Conservation (phyloP, 2,329 filamentous ascomycete genomes). For the Diaporthe humulicola region DNA sequence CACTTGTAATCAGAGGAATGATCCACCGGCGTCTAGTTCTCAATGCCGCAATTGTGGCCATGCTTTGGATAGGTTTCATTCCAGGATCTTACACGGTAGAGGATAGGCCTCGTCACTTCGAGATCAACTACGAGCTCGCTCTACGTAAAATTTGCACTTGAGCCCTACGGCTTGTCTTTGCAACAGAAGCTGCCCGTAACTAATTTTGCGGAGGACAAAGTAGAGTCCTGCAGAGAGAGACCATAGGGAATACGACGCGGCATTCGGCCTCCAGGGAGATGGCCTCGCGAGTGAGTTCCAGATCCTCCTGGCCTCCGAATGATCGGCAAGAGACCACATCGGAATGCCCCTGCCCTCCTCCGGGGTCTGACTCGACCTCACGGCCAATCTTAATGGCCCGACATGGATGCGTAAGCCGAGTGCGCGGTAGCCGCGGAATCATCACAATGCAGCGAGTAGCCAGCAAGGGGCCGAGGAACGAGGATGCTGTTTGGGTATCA, state of each 20-base stretch:
- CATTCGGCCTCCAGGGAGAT: neutral
- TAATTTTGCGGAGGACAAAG: too few species aligned
- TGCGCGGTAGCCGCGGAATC: constrained; percentile 12
- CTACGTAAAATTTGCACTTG: neutral
- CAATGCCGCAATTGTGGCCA: neutral
- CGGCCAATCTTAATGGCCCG: neutral
- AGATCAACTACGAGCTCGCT: neutral
- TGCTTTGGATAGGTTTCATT: neutral
- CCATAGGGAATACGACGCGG: neutral
- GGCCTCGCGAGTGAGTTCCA: neutral
- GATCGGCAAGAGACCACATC: constrained; percentile 6
- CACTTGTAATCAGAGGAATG: neutral
- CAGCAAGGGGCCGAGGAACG: neutral
- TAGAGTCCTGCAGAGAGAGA: neutral
- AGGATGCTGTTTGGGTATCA: constrained; percentile 11
- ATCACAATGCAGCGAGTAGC: constrained; percentile 4
- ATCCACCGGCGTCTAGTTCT: neutral
- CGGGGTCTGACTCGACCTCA: constrained; percentile 21
- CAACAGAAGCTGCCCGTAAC: neutral
- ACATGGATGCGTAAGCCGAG: constrained; percentile 14
- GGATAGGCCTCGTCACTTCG: neutral
- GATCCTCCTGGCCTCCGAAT: neutral
- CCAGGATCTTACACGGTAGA: neutral
- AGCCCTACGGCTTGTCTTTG: neutral
- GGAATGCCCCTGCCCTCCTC: neutral